Base-by-base conservation (phyloP, 2,329 filamentous ascomycete species). In the Xylaria sp. region DNA sequence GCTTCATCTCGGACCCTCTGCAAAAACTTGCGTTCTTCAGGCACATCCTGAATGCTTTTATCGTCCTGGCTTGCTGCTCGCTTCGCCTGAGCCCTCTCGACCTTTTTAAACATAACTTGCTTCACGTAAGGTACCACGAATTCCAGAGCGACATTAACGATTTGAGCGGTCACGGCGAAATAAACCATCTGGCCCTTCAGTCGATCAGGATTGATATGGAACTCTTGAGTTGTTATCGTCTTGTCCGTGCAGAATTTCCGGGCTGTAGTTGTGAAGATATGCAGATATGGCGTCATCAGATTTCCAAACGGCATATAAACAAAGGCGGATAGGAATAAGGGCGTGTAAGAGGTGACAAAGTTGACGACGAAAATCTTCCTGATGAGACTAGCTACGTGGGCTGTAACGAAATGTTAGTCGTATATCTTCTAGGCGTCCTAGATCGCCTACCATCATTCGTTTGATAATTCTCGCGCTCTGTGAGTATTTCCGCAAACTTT, bases 281-380 rank as follows among this genome's bases (percentile, higher is more conserved):
- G 90, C 4, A 99, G 88, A 77, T 97, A 92, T 0, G 96, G 95
- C 0, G 96, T 89, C 11, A 99, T 88, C 54, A 93, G 81, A 68
- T 90, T 89, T 15, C 93, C 95, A 75, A 98, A 98, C 0, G 95
- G 95, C 23, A 97, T 93, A 76, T 97, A 98, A 71, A 97, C 89
- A 74, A 97, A 98, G 0, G 94, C 93, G 0, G 94, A 97, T 20
- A 98, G 87, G 77, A 97, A 90, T n/a, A 97, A 90, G 0, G 93
- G 92, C 61, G 97, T 89, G 79, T 97, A 98, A 0, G 94, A 97
- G 6, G 94, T 97, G 81, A 98, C 95, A 81, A 97, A 97, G 83
- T 97, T 97, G 76, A 98, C 88, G 15, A 98, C 90, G 76, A 99
- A 98, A 40, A 97, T 92, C 83, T 99, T 99, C 67, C 93, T 90